phyloP scores from a whole-genome alignment of 75 land plant species.

The Larix kaempferi region DNA sequence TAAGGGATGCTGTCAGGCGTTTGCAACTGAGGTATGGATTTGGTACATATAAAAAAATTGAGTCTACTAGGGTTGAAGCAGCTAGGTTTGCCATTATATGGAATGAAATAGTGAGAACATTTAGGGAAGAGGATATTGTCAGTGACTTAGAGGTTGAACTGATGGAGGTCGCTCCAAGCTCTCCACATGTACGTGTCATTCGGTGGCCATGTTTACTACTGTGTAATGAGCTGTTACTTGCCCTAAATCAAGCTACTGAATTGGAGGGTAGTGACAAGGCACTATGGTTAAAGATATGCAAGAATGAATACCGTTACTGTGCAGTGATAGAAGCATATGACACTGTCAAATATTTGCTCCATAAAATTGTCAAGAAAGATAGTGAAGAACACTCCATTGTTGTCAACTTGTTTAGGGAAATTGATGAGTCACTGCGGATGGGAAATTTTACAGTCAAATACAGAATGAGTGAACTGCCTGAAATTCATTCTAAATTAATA shows the following conservation, averaged over 20 bases:
- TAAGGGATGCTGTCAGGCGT: slow-evolving; percentile 21
- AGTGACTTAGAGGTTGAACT: slow-evolving; percentile 44
- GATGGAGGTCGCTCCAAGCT: slow-evolving; percentile 25
- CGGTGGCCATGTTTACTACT: slow-evolving; percentile 47
- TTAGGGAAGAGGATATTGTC: slow-evolving; percentile 37
- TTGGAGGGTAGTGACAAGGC: slow-evolving; percentile 18
- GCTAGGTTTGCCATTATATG: slow-evolving; percentile 31
- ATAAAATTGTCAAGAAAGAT: slow-evolving; percentile 18
- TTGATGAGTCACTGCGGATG: slow-evolving; percentile 16
- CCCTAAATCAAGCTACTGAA: slow-evolving; percentile 20
- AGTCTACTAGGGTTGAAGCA: slow-evolving; percentile 19
- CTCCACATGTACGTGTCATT: slow-evolving; percentile 27
- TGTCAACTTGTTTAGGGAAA: slow-evolving; percentile 24
- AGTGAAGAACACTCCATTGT: slow-evolving; percentile 22
- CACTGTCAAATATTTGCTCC: slow-evolving; percentile 31
- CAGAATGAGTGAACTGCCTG: slow-evolving; percentile 23
- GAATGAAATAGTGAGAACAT: slow-evolving; percentile 28
- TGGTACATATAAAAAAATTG: slow-evolving; percentile 22
- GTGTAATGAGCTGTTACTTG: slow-evolving; percentile 38
- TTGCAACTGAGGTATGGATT: slow-evolving; percentile 39
- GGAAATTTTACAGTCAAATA: slow-evolving; percentile 16
- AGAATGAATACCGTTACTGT: slow-evolving; percentile 39
- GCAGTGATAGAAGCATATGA: slow-evolving; percentile 46
- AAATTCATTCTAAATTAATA: slow-evolving; percentile 20
- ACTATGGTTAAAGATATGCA: slow-evolving; percentile 36